Conservation (phyloP, 208 protist genomes). For the Wallacemonas sp. region DNA sequence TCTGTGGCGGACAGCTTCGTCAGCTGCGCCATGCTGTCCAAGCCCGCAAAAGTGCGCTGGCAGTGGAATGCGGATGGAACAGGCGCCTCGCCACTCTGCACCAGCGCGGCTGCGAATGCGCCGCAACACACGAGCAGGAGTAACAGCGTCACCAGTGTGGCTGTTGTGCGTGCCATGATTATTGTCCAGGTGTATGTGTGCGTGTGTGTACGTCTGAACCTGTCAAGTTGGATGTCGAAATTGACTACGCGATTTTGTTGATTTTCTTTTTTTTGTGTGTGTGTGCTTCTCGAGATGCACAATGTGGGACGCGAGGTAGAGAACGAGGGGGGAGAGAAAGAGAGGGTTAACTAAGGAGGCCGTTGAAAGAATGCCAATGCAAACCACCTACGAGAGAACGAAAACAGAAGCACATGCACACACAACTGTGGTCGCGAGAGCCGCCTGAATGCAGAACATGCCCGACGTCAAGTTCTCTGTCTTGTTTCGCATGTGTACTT, state of each 20-base stretch:
- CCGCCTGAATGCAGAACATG: no score
- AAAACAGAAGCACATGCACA: no score
- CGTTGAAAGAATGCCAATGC: no score
- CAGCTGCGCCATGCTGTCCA: conserved; percentile 35
- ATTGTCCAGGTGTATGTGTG: no score
- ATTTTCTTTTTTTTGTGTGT: neutral
- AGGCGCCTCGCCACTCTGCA: no score
- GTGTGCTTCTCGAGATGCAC: conserved; percentile 18
- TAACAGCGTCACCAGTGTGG: neutral
- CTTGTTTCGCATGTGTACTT: no score
- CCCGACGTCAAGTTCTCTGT: no score
- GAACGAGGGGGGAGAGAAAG: no score
- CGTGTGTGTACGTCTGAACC: neutral
- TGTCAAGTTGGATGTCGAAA: neutral
- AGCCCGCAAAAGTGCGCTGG: conserved; percentile 46
- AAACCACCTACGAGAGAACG: no score
- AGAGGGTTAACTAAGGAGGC: no score
- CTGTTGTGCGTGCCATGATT: neutral
- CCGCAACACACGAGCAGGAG: neutral
- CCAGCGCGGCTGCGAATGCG: neutral
- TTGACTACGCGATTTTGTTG: neutral
- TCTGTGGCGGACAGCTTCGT: conserved; percentile 26
- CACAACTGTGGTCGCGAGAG: no score
- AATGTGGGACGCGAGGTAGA: no score
- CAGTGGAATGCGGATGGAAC: conserved; percentile 69